Conservation (phyloP, 148 eudicot genomes). For the Rhododendron vialii region DNA sequence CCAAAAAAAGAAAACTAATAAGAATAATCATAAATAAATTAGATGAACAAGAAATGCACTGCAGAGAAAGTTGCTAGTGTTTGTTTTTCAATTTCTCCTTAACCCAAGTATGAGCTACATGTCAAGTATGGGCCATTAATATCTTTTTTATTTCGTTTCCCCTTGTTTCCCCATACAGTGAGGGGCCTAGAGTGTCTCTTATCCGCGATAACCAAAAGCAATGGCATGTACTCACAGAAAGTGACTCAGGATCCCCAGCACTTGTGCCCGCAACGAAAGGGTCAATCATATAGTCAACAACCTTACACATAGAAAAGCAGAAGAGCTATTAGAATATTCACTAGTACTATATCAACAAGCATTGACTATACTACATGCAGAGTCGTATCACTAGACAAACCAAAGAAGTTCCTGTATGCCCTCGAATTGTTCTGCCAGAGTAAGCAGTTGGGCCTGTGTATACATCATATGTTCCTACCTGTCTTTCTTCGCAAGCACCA, state of each 20-base stretch:
- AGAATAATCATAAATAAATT: too few relatives aligned
- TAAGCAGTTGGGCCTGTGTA: neutral
- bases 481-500: neutral
- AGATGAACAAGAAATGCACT: neutral
- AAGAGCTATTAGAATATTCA: conserved; percentile 6
- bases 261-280: conserved; percentile 93
- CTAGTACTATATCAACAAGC: neutral
- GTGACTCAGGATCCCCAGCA: conserved; percentile 91
- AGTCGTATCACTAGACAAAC: neutral
- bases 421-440: neutral
- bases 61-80: neutral
- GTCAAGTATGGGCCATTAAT: neutral
- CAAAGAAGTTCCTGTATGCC: neutral
- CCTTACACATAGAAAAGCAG: conserved; percentile 30
- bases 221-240: conserved; percentile 62
- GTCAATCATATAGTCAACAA: conserved; percentile 88
- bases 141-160: neutral
- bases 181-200: neutral
- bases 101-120: neutral
- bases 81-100: neutral
- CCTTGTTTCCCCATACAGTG: neutral
- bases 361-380: neutral
- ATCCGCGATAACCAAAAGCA: neutral
- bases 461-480: neutral
- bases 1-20: neutral